Evolutionary conservation across 2,329 filamentous ascomycete species (phyloP).

Genomic region (Mariannaea sp.): DNA sequence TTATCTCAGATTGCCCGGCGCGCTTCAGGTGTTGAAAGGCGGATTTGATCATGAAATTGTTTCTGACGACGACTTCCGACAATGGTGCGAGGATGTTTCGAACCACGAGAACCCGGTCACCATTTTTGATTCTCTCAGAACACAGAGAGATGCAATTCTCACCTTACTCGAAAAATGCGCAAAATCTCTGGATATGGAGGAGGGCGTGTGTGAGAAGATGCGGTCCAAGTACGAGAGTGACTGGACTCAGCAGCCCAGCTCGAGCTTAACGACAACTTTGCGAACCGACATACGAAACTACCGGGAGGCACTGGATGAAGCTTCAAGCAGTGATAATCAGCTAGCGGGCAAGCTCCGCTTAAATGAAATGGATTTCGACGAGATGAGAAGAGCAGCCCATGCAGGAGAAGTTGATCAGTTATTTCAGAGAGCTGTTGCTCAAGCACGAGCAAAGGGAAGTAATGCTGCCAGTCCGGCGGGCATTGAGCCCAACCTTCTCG

Average conservation of each 20-base stretch:
- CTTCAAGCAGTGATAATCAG: constrained; percentile 82
- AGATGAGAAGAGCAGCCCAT: constrained; percentile 90
- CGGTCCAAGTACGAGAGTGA: constrained; percentile 93
- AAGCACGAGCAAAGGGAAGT: constrained; percentile 70
- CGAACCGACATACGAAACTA: constrained; percentile 88
- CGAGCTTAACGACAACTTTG: constrained; percentile 83
- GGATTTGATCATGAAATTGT: constrained; percentile 87
- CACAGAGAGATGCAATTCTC: constrained; percentile 77
- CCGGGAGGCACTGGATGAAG: constrained; percentile 86
- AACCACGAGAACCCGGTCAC: constrained; percentile 78
- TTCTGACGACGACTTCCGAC: constrained; percentile 88
- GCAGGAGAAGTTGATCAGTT: constrained; percentile 84
- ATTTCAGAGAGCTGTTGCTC: constrained; percentile 85
- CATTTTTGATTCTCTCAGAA: constrained; percentile 78
- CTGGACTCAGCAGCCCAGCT: constrained; percentile 97
- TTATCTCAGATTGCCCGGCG: constrained; percentile 87
- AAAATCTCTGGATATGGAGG: constrained; percentile 94
- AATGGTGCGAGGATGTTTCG: constrained; percentile 92
- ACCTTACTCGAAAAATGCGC: constrained; percentile 76
- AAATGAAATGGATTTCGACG: constrained; percentile 87
- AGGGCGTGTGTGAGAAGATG: constrained; percentile 99
- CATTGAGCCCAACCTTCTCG: constrained; percentile 79
- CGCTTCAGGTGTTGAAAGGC: constrained; percentile 88
- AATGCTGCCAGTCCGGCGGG: constrained; percentile 64
- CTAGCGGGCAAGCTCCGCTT: constrained; percentile 83